These are phyloP conservation scores for Pulveroboletus ridleyi DNA, from an alignment of 1,284 basidiomycete species.

Conservation along the genomic window DNA sequence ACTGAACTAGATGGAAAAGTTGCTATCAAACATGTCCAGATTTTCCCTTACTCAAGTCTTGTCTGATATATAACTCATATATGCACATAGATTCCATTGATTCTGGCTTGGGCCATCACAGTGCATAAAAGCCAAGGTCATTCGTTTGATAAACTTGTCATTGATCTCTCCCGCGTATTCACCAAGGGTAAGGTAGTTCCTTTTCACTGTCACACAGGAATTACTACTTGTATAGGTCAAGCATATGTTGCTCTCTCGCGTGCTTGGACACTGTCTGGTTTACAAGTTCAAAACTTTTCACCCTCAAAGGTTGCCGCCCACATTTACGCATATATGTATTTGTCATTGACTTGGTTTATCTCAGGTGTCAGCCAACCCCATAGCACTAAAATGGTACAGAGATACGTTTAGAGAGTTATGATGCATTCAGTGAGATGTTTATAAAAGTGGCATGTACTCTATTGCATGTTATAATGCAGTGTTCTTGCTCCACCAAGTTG, in stretches of 20 bases:
- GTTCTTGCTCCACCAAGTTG: too few species aligned
- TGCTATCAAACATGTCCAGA: not conserved
- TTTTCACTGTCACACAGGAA: not conserved
- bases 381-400: not conserved
- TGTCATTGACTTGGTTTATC: not conserved
- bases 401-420: not conserved
- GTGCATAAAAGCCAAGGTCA: constrained; percentile 86
- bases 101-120: constrained; percentile 79
- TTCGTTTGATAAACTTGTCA: constrained; percentile 70
- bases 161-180: constrained; percentile 69
- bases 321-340: too few species aligned
- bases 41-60: not conserved
- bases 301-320: not conserved
- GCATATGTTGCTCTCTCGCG: not conserved
- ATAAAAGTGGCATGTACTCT: too few species aligned
- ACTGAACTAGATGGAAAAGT: not conserved
- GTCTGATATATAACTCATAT: not conserved
- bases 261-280: not conserved
- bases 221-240: not conserved
- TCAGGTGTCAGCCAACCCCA: not conserved
- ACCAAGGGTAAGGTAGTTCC: not conserved
- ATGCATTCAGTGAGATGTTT: too few species aligned
- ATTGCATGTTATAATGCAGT: too few species aligned
- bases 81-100: constrained; percentile 55
- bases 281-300: constrained; percentile 15